Percentiles rank a stretch among this genome's conserved stretches.
phyloP scores from a whole-genome alignment of 2,329 filamentous ascomycete species.

The Claviceps pusilla region DNA sequence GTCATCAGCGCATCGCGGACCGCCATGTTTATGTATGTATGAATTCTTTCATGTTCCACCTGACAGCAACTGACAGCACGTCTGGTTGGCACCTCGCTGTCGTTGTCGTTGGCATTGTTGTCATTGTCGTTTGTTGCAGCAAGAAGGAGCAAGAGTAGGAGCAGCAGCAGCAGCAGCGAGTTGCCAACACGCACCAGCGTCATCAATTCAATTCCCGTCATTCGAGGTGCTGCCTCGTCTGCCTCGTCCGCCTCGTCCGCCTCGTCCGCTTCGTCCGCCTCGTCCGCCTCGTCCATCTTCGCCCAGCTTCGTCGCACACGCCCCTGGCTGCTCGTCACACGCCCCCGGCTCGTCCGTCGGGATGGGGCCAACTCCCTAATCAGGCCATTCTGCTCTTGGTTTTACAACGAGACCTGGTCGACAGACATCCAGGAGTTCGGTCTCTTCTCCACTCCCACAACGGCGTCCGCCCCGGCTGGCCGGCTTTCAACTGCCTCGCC shows the following conservation, averaged over 20 bases:
- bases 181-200: not conserved
- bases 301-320: not conserved
- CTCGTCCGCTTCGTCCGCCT: no score
- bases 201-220: not conserved
- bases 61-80: not conserved
- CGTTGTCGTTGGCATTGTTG: not conserved
- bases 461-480: conserved; percentile 9
- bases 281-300: not conserved
- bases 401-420: not conserved
- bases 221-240: not conserved
- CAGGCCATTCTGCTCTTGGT: conserved; percentile 10
- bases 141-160: no score
- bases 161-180: no score
- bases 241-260: no score
- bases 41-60: not conserved
- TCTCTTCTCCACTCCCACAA: conserved; percentile 8
- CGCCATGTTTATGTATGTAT: not conserved
- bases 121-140: no score
- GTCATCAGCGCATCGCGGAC: not conserved
- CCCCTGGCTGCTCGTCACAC: not conserved
- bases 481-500: conserved; percentile 3
- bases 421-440: conserved; percentile 3
- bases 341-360: conserved; percentile 3
- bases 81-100: not conserved
- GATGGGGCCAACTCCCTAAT: conserved; percentile 9